phyloP scores from a whole-genome alignment of 116 monocot genomes.

The Cymodocea nodosa region DNA sequence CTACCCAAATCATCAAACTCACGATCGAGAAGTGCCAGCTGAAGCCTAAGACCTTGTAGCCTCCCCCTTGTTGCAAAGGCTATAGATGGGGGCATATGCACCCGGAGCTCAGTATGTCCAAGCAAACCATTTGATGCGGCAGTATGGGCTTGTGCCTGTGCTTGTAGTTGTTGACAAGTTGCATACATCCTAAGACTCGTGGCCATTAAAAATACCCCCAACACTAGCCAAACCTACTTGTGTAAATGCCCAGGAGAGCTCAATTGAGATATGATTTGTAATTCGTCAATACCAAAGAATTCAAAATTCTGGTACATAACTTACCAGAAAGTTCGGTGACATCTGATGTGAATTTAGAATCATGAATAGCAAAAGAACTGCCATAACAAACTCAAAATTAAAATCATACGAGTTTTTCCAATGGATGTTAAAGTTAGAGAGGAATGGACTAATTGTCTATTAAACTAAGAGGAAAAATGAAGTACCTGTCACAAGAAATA shows the following conservation, averaged over 20 bases:
- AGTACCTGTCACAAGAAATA: conserved; percentile 82
- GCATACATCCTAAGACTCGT: conserved; percentile 91
- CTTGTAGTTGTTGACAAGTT: conserved; percentile 69
- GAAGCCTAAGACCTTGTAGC: conserved; percentile 73
- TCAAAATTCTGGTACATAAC: not conserved
- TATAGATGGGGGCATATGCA: conserved; percentile 70
- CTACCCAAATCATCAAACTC: conserved; percentile 96
- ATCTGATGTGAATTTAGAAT: conserved; percentile 91
- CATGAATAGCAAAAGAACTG: conserved; percentile 69
- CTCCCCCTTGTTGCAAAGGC: conserved; percentile 66
- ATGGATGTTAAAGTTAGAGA: not conserved
- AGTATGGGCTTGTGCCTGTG: conserved; percentile 61
- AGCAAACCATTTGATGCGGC: conserved; percentile 48
- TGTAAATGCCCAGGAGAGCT: not conserved
- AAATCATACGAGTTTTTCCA: not conserved
- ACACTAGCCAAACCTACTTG: conserved; percentile 60
- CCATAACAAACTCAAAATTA: not conserved
- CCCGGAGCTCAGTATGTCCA: conserved; percentile 58
- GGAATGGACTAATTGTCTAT: not conserved
- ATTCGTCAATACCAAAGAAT: not conserved
- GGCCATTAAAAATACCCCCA: conserved; percentile 83
- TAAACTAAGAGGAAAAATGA: not conserved
- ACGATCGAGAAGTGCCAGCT: conserved; percentile 82
- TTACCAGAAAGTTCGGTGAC: conserved; percentile 92
- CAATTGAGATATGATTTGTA: not conserved